Percentiles rank a stretch among this genome's conserved stretches.
phyloP scores from a whole-genome alignment of 495 filamentous ascomycete species.

The Hypoxylon fuscum region DNA sequence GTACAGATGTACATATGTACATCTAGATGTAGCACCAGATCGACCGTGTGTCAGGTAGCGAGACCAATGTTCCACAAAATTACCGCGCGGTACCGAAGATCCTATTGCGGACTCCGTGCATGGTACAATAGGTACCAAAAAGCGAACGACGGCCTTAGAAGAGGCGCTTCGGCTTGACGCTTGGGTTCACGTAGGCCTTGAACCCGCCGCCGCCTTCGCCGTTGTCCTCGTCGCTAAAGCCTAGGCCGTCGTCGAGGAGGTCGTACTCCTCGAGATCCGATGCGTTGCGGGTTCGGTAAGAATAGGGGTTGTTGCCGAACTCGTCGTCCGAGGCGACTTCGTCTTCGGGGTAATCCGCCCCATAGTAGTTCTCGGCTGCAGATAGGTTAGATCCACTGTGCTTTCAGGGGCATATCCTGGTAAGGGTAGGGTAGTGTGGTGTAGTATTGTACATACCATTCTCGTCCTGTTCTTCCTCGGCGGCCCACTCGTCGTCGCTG shows the following conservation, averaged over 20 bases:
- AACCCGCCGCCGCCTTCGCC: conserved; percentile 24
- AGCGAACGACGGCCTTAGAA: no score
- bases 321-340: conserved; percentile 65
- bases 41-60: no score
- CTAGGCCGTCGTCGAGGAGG: conserved; percentile 17
- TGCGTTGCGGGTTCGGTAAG: conserved; percentile 53
- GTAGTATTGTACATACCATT: conserved; percentile 58
- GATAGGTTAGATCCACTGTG: conserved; percentile 12
- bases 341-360: conserved; percentile 65
- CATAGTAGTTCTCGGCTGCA: conserved; percentile 64
- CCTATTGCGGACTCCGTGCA: neutral
- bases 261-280: conserved; percentile 57
- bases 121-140: no score
- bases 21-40: no score
- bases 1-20: no score
- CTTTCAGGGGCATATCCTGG: neutral
- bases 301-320: conserved; percentile 55
- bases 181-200: conserved; percentile 3
- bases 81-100: conserved; percentile 23
- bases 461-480: conserved; percentile 65
- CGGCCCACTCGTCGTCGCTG: conserved; percentile 55
- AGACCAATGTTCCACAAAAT: conserved; percentile 19
- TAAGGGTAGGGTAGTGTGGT: no score
- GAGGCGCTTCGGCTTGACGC: conserved; percentile 31
- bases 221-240: conserved; percentile 29